Evolutionary conservation across 805 yeast species (phyloP), one percentile per base, ranked within the genome.

Genomic region (Starmerella sp.): DNA sequence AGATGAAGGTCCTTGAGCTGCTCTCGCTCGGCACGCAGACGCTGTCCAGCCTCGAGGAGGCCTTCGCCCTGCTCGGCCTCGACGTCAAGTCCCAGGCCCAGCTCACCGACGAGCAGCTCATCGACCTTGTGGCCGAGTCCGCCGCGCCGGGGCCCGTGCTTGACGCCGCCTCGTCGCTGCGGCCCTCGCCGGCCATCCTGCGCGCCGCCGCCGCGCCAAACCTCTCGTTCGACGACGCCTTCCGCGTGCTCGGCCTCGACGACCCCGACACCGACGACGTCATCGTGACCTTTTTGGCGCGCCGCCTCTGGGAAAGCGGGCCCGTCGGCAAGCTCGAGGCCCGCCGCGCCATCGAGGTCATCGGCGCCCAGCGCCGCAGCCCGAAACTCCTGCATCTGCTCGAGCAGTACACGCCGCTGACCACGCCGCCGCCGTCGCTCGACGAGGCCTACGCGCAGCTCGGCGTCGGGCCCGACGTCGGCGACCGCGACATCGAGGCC

Each of bases 401-500:
- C 22, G 51, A 48, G 28, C 51, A 36, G 31, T 37, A 48, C 36
- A 28, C 82, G 81, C 56, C 80, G 38, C 38, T 37, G 5, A 35
- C 43, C 4, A 37, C 34, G 9, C 35, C 79, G 2, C 63, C 77
- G 52, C 69, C 73, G n/a, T 51, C 42, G 6, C 11, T 73, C 6
- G 63, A 62, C 0, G 75, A 76, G 48, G 86, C 88, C 0, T 82
- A 80, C 60, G 67, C 70, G 0, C 62, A 69, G 1, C 66, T 84
- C 35, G 84, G 77, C 10, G 73, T 79, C 15, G 75, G 75, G 52
- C 73, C 74, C 9, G 39, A 46, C 32, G 79, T 81, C 13, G 83
- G 78, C 56, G 86, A 83, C 64, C 93, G 86, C 58, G 80, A 85
- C 45, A 77, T 87, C 3, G 74, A 81, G 32, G 84, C 95, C 0